Evolutionary conservation across 495 filamentous ascomycete genomes (phyloP), one percentile per base, ranked within the genome.

Genomic region (Daldinia bambusicola): DNA sequence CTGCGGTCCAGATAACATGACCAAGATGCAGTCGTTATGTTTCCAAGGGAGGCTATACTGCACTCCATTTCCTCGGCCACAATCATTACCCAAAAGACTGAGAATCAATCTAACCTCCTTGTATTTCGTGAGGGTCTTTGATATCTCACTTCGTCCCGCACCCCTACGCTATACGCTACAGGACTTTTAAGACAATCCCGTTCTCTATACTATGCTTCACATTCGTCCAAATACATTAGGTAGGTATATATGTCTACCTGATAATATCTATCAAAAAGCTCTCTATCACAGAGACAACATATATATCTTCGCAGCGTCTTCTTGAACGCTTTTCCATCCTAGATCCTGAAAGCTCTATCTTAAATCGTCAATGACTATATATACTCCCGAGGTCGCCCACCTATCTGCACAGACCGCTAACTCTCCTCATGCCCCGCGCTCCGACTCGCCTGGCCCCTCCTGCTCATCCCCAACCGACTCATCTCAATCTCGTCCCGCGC

Each of bases 391-490:
- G 13, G 26, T 26, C 26, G 26, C 26, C 26, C 7, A 13, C 31
- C 37, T 43, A 38, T 2, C 32, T 22, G n/a, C 30, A 31, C 31
- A 22, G 32, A 36, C 1, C 5, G 6, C 34, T 68, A 65, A 30
- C 14, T 66, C 16, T 67, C 55, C 56, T 63, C 56, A 1, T 61
- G 30, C 14, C 14, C 70, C 26, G 12, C 41, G n/a, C 70, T 63
- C 66, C 70, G 41, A 18, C 70, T 65, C 26, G 70, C 60, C 40
- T 69, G 70, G 4, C 70, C 65, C 31, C 63, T 63, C 69, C 64
- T 57, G 59, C 63, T 69, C 5, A 71, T 58, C 18, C 75, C 73
- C 48, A 74, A 12, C 37, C 65, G 61, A 18, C 67, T 57, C 69
- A 74, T 75, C 62, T 74, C 68, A 31, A 74, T 72, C 38, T 32